phyloP scores from a whole-genome alignment of 306 rosid species.

The Gleditsia sinensis region DNA sequence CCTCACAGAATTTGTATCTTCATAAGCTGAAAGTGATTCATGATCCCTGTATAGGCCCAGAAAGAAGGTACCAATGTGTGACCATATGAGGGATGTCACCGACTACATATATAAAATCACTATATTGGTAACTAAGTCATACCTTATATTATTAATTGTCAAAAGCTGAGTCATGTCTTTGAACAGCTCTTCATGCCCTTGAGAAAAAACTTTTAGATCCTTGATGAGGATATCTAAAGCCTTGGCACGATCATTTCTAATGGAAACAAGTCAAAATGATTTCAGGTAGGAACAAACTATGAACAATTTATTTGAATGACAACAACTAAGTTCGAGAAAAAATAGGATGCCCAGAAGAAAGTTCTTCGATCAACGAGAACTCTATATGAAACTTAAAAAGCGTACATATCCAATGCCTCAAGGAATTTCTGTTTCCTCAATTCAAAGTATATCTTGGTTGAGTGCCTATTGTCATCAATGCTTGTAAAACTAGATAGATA shows the following conservation, averaged over 20 bases:
- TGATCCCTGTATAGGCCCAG: constrained; percentile 26
- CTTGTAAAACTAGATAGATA: constrained; percentile 43
- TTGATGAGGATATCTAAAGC: constrained; percentile 38
- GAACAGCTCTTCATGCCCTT: background rate
- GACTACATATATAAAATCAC: background rate
- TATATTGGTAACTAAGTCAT: constrained; percentile 7
- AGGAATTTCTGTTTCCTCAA: constrained; percentile 47
- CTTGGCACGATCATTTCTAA: constrained; percentile 29
- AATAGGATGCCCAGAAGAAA: background rate
- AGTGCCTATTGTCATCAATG: constrained; percentile 29
- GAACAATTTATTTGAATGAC: background rate
- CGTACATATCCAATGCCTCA: constrained; percentile 55
- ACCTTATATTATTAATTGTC: constrained; percentile 34
- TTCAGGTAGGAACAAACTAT: background rate
- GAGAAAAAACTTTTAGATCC: constrained; percentile 32
- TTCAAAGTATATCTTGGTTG: constrained; percentile 47
- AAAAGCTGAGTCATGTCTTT: constrained; percentile 27
- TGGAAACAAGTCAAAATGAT: background rate
- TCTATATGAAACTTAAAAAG: background rate
- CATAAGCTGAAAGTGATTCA: constrained; percentile 19
- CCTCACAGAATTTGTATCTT: constrained; percentile 32
- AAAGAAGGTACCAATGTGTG: background rate
- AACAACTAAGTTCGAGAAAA: background rate
- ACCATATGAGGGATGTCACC: background rate
- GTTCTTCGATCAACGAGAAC: background rate